Evolutionary conservation across 2,329 filamentous ascomycete species (phyloP).

Genomic region (Cordyceps tenuipes): DNA sequence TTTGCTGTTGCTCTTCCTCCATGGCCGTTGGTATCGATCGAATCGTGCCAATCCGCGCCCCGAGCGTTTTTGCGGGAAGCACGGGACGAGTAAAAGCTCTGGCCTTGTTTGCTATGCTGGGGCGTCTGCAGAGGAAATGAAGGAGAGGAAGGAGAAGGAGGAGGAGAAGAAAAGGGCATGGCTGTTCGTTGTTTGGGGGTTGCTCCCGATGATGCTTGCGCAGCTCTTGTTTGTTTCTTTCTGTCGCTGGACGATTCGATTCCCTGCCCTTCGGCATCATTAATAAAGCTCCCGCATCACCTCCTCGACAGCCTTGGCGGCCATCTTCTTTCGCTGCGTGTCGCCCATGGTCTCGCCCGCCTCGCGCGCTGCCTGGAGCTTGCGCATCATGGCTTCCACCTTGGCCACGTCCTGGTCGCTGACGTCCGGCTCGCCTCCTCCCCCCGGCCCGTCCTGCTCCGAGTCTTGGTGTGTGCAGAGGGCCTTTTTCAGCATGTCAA

Average conservation of each 20-base stretch:
- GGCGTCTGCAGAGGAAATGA: not conserved
- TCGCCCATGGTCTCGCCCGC: conserved; percentile 51
- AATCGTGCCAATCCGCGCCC: not conserved
- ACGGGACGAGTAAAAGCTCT: not conserved
- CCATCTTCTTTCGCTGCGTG: conserved; percentile 52
- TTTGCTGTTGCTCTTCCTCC: not conserved
- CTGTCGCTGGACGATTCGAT: too few relatives aligned
- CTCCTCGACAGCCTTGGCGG: conserved; percentile 52
- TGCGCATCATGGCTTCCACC: conserved; percentile 56
- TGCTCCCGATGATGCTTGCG: not conserved
- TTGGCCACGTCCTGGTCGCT: conserved; percentile 47
- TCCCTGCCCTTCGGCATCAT: too few relatives aligned
- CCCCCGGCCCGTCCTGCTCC: not conserved
- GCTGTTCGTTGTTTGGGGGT: not conserved
- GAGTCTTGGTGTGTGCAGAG: conserved; percentile 34
- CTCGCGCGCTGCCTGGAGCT: conserved; percentile 53
- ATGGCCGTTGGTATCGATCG: not conserved
- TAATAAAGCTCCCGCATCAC: conserved; percentile 53
- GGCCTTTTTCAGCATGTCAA: conserved; percentile 42
- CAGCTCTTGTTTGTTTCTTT: not conserved
- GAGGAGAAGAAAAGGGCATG: not conserved
- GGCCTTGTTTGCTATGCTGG: not conserved
- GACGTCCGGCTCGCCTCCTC: conserved; percentile 14
- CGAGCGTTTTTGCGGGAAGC: not conserved
- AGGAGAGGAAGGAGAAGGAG: too few relatives aligned